Conservation (phyloP, 1,139 yeast species). For the Kluyveromyces sp. region DNA sequence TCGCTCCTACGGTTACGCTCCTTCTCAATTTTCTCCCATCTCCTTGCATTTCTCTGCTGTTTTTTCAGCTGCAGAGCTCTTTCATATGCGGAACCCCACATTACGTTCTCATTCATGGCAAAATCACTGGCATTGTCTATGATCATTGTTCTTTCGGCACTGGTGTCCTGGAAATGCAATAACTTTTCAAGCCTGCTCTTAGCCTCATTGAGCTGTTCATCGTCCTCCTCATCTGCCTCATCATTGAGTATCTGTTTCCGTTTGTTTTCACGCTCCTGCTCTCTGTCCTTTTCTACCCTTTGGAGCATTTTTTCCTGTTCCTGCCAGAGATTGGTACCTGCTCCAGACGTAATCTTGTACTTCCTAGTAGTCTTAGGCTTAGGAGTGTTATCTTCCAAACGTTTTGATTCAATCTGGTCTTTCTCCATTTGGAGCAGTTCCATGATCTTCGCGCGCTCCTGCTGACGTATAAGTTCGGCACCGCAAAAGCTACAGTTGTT, state of each 20-base stretch:
- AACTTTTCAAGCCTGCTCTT: slow-evolving; percentile 66
- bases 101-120: slow-evolving; percentile 83
- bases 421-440: slow-evolving; percentile 46
- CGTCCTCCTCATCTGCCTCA: slow-evolving; percentile 24
- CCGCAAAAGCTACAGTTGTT: slow-evolving; percentile 88
- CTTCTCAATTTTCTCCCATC: slow-evolving; percentile 51
- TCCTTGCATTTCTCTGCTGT: slow-evolving; percentile 68
- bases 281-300: slow-evolving; percentile 38
- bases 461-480: slow-evolving; percentile 49
- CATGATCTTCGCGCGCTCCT: slow-evolving; percentile 56
- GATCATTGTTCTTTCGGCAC: slow-evolving; percentile 83
- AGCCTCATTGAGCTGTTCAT: slow-evolving; percentile 53
- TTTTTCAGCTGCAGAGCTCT: slow-evolving; percentile 74
- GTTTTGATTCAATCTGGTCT: slow-evolving; percentile 28
- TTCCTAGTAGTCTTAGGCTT: slow-evolving; percentile 20
- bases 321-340: slow-evolving; percentile 57
- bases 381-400: slow-evolving; percentile 6
- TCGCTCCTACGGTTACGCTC: slow-evolving; percentile 66
- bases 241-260: slow-evolving; percentile 24
- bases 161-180: slow-evolving; percentile 73
- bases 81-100: slow-evolving; percentile 88
- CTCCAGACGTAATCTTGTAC: slow-evolving; percentile 36
- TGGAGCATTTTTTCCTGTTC: slow-evolving; percentile 62
- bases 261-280: slow-evolving; percentile 27
- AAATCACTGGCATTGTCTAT: slow-evolving; percentile 93